phyloP scores from a whole-genome alignment of 1,284 basidiomycete species.

The Pseudomicrostroma phylloplanum region DNA sequence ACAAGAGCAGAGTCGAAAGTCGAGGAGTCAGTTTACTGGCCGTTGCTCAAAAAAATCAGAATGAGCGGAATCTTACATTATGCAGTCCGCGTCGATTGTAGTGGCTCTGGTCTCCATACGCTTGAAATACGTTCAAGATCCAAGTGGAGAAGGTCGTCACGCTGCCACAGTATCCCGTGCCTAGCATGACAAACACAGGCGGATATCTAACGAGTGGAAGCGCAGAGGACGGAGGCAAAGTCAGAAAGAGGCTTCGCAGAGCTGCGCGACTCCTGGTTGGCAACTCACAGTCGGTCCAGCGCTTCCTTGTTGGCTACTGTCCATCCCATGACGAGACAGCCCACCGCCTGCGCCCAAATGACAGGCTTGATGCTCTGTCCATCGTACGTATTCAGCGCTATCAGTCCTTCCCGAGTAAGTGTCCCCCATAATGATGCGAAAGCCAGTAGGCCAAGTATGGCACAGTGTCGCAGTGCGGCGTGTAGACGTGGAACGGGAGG shows the following conservation, averaged over 20 bases:
- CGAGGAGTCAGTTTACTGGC: too few relatives aligned
- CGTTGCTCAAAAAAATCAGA: constrained; percentile 13
- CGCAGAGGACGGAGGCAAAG: neutral
- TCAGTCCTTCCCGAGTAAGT: constrained; percentile 50
- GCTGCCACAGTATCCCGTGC: constrained; percentile 91
- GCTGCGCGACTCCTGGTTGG: too few relatives aligned
- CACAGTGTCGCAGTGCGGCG: constrained; percentile 16
- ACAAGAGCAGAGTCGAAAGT: constrained; percentile 1
- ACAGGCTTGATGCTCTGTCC: constrained; percentile 74
- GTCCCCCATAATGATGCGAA: constrained; percentile 52
- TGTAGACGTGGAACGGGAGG: neutral
- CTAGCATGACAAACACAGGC: constrained; percentile 74
- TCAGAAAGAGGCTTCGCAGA: too few relatives aligned
- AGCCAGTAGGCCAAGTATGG: constrained; percentile 43
- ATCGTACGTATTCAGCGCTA: constrained; percentile 58
- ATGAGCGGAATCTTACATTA: constrained; percentile 59
- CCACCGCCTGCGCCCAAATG: constrained; percentile 78
- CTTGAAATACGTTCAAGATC: constrained; percentile 80
- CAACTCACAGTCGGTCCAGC: constrained; percentile 20
- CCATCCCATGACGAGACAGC: constrained; percentile 75
- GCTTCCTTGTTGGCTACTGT: constrained; percentile 43
- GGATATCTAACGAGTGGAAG: constrained; percentile 16
- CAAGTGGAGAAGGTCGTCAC: constrained; percentile 93
- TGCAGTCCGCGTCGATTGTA: constrained; percentile 65
- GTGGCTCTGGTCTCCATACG: constrained; percentile 69